Conservation (phyloP, 208 protist species). For the Acanthamoeba divionensis region DNA sequence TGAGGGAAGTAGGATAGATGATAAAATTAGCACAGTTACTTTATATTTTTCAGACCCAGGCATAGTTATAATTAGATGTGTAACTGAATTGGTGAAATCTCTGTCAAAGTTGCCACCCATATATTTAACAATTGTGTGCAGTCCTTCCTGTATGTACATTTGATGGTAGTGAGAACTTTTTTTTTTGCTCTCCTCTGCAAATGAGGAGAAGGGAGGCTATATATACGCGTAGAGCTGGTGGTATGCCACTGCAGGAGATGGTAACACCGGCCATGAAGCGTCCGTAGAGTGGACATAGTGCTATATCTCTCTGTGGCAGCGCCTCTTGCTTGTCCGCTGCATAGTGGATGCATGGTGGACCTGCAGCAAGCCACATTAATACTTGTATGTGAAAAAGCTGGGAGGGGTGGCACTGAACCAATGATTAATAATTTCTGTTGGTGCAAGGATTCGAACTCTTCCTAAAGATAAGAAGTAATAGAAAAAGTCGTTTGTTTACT, state of each 20-base stretch:
- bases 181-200: not conserved
- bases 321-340: not conserved
- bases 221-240: not conserved
- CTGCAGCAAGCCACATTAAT: not conserved
- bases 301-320: not conserved
- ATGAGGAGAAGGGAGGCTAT: not conserved
- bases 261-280: not conserved
- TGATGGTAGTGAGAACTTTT: not conserved
- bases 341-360: not conserved
- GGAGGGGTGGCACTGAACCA: no score
- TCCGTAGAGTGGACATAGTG: not conserved
- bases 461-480: not conserved
- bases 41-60: conserved; percentile 4
- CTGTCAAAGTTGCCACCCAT: not conserved
- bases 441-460: not conserved
- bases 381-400: not conserved
- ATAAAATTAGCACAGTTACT: not conserved
- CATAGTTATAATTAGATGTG: not conserved
- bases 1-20: not conserved
- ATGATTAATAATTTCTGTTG: no score
- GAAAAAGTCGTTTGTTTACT: not conserved
- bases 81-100: not conserved
- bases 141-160: not conserved
- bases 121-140: not conserved
- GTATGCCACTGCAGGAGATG: not conserved